Percentiles rank a stretch among this genome's conserved stretches.
Evolutionary conservation across 2,329 filamentous ascomycete species (phyloP).

Genomic region (Xylariaceae sp.): DNA sequence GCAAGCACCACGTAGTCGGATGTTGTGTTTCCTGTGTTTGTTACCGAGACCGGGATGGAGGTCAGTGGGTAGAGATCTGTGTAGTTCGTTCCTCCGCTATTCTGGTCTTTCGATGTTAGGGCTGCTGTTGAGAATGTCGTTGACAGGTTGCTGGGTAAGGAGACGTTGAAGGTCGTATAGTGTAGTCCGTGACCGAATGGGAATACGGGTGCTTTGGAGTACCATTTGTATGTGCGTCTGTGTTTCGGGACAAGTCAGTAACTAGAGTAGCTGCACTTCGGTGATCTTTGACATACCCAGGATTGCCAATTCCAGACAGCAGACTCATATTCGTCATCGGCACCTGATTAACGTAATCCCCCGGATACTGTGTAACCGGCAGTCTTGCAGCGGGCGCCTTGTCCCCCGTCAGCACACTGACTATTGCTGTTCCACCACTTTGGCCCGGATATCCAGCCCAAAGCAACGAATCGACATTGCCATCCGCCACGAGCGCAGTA

Average conservation of each 20-base stretch:
- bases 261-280: too few relatives aligned
- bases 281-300: slow-evolving; percentile 35
- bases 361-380: slow-evolving; percentile 55
- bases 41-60: slow-evolving; percentile 41
- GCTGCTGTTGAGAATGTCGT: slow-evolving; percentile 23
- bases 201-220: slow-evolving; percentile 46
- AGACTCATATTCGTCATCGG: slow-evolving; percentile 56
- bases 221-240: slow-evolving; percentile 58
- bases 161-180: slow-evolving; percentile 52
- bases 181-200: slow-evolving; percentile 57
- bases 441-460: slow-evolving; percentile 62
- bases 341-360: slow-evolving; percentile 47
- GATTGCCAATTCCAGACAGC: slow-evolving; percentile 43
- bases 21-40: slow-evolving; percentile 43
- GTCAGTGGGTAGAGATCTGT: slow-evolving; percentile 43
- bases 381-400: slow-evolving; percentile 51
- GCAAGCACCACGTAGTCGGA: slow-evolving; percentile 54
- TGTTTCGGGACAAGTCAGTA: neutral
- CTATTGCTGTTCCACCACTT: slow-evolving; percentile 53
- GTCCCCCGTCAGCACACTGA: slow-evolving; percentile 52
- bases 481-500: slow-evolving; percentile 44
- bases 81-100: slow-evolving; percentile 35
- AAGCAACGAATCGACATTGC: slow-evolving; percentile 49
- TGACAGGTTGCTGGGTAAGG: slow-evolving; percentile 21
- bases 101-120: slow-evolving; percentile 14